A percentile compares a stretch with the other conserved stretches of the same genome.
Conservation (phyloP, 352 stramenopile genomes). For the Plasmopara viticola region DNA sequence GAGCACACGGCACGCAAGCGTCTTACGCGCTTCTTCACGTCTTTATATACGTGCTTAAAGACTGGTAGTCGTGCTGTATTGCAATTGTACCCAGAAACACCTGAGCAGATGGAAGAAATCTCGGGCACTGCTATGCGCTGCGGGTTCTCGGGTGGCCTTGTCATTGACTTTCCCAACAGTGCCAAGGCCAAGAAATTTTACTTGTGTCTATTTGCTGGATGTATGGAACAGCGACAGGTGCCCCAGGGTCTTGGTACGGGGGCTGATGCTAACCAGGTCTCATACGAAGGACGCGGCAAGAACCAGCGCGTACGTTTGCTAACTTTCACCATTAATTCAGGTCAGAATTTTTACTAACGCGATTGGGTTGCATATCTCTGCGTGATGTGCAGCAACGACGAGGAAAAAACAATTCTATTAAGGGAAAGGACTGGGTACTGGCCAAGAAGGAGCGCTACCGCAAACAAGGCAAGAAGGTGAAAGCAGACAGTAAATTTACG, state of each 20-base stretch:
- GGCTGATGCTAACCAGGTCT: constrained; percentile 44
- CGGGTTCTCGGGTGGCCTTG: constrained; percentile 93
- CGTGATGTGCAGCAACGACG: constrained; percentile 36
- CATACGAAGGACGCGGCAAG: constrained; percentile 54
- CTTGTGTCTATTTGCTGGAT: constrained; percentile 95
- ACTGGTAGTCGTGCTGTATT: constrained; percentile 91
- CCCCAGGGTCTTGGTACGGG: constrained; percentile 76
- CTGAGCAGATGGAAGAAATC: constrained; percentile 95
- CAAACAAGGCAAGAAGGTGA: constrained; percentile 96
- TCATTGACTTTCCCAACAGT: constrained; percentile 99
- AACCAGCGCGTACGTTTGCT: constrained; percentile 42
- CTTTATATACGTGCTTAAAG: constrained; percentile 85
- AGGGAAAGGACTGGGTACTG: constrained; percentile 93
- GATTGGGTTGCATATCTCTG: constrained; percentile 1
- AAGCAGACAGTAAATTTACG: constrained; percentile 98
- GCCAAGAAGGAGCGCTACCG: constrained; percentile 97
- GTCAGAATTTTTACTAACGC: neutral
- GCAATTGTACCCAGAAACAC: constrained; percentile 98
- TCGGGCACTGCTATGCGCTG: constrained; percentile 84
- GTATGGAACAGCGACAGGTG: constrained; percentile 68
- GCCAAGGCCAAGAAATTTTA: constrained; percentile 99
- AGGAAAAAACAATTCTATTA: constrained; percentile 49
- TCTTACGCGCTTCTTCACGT: constrained; percentile 96
- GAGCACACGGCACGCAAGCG: constrained; percentile 91
- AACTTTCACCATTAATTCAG: neutral